These are phyloP conservation scores for Sequoia sempervirens DNA, from an alignment of 75 land plant species.

Conservation along the genomic window DNA sequence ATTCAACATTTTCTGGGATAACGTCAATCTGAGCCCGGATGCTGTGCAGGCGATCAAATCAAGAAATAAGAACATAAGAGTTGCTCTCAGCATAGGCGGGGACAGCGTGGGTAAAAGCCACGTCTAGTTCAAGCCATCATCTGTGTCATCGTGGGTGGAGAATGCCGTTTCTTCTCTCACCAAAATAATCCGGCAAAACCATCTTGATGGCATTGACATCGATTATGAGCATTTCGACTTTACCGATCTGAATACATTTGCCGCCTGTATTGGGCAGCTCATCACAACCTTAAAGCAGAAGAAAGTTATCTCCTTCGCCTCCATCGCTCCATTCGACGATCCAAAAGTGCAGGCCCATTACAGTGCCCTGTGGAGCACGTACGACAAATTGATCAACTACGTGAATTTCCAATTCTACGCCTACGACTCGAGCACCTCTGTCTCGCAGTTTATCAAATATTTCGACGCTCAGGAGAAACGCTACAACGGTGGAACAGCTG, in stretches of 20 bases:
- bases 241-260: slow-evolving; percentile 20
- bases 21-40: slow-evolving; percentile 29
- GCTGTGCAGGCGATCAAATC: slow-evolving; percentile 25
- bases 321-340: slow-evolving; percentile 36
- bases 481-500: slow-evolving; percentile 9
- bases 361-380: slow-evolving; percentile 12
- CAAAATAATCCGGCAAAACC: slow-evolving; percentile 23
- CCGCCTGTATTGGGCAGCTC: slow-evolving; percentile 31
- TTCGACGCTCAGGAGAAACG: slow-evolving; percentile 9
- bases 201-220: slow-evolving; percentile 44
- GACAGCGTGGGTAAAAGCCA: slow-evolving; percentile 13
- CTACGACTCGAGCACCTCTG: slow-evolving; percentile 7
- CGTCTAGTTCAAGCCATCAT: slow-evolving; percentile 19
- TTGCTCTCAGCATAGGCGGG: slow-evolving; percentile 38
- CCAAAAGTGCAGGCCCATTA: slow-evolving; percentile 18
- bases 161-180: slow-evolving; percentile 32
- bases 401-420: slow-evolving; percentile 34
- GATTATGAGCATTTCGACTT: slow-evolving; percentile 43
- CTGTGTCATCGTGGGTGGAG: slow-evolving; percentile 29
- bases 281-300: slow-evolving; percentile 27
- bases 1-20: slow-evolving; percentile 55
- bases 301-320: slow-evolving; percentile 23
- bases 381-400: slow-evolving; percentile 13
- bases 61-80: slow-evolving; percentile 24
- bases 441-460: slow-evolving; percentile 5